Conservation (phyloP, 495 filamentous ascomycete species). For the Chaetomium tenue region DNA sequence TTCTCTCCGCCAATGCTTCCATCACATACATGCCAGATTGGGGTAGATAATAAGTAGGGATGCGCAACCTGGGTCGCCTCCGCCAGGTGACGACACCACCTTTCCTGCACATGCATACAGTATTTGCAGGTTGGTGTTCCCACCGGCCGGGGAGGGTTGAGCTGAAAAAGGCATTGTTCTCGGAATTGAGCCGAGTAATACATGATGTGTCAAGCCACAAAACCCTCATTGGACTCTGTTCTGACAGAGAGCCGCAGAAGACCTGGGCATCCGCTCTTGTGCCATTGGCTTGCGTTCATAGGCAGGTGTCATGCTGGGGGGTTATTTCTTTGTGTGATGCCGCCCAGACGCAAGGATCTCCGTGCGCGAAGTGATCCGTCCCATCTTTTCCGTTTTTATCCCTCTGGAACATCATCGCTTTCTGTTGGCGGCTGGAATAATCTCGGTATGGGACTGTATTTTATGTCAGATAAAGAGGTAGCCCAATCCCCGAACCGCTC, state of each 20-base stretch:
- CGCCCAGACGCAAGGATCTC: not conserved
- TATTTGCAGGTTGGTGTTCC: too few species aligned
- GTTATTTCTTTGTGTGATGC: slow-evolving; percentile 3
- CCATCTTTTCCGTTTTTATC: not conserved
- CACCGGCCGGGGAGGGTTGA: too few species aligned
- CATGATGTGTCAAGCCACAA: not conserved
- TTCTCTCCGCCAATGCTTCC: too few species aligned
- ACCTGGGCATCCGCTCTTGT: too few species aligned
- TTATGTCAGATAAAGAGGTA: not conserved
- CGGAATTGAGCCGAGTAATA: not conserved
- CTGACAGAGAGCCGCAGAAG: not conserved
- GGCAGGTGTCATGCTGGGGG: not conserved
- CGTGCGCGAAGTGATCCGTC: not conserved
- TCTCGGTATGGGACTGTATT: not conserved
- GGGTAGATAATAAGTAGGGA: too few species aligned
- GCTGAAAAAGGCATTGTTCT: not conserved
- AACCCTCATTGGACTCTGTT: not conserved
- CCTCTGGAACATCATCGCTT: not conserved
- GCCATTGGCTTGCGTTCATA: not conserved
- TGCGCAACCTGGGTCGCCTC: too few species aligned
- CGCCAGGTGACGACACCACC: too few species aligned
- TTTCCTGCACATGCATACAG: too few species aligned
- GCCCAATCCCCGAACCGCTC: not conserved
- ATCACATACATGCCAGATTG: too few species aligned
- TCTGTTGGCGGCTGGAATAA: not conserved